Conservation (phyloP, 441 rosid species). For the Bocquillonia castaneifolia region DNA sequence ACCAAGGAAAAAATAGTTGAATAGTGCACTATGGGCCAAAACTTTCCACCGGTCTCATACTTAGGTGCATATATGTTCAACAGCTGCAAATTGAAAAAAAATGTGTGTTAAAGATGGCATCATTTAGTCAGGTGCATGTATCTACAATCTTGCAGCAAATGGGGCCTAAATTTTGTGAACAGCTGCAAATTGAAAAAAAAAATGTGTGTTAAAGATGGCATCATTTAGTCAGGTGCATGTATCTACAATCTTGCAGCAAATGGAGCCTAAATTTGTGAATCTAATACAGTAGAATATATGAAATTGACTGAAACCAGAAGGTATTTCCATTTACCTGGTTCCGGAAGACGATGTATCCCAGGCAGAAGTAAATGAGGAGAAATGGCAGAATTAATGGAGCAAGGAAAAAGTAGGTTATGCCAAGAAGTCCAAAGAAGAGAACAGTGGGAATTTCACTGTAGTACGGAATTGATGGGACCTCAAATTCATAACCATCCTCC, state of each 20-base stretch:
- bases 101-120: not conserved
- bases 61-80: constrained; percentile 73
- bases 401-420: constrained; percentile 81
- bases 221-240: not conserved
- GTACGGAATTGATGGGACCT: constrained; percentile 64
- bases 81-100: constrained; percentile 43
- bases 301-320: constrained; percentile 4
- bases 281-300: not conserved
- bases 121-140: not conserved
- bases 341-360: constrained; percentile 80
- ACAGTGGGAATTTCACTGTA: constrained; percentile 65
- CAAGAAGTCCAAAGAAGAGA: constrained; percentile 80
- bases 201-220: not conserved
- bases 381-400: constrained; percentile 95
- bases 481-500: constrained; percentile 48
- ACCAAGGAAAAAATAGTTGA: constrained; percentile 70
- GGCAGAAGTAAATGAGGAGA: constrained; percentile 69
- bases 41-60: constrained; percentile 73
- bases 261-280: not conserved
- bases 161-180: not conserved
- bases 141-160: not conserved
- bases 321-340: constrained; percentile 56
- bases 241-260: constrained; percentile 1
- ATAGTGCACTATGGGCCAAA: constrained; percentile 84
- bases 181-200: not conserved